Percentiles rank a stretch among this genome's conserved stretches.
These are phyloP conservation scores for Eimeria necatrix DNA, from an alignment of 169 alveolate species.

Conservation along the genomic window DNA sequence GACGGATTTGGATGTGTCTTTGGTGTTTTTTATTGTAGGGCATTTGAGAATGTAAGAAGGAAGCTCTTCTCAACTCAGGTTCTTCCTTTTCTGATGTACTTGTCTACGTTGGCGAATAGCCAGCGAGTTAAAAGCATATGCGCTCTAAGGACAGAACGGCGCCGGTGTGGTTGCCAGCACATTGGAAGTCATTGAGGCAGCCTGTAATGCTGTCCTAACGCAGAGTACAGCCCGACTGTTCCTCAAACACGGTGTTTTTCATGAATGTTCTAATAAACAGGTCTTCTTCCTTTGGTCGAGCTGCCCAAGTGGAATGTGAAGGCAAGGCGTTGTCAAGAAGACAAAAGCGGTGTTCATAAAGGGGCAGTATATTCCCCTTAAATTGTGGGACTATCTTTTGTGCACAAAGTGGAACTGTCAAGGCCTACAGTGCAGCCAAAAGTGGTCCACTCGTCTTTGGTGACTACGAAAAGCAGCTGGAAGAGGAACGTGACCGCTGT, in stretches of 20 bases:
- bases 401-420: neutral
- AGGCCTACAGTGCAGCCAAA: neutral
- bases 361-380: neutral
- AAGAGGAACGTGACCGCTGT: no score
- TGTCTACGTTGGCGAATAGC: constrained; percentile 73
- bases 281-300: neutral
- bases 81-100: constrained; percentile 54
- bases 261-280: neutral
- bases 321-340: neutral
- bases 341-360: constrained; percentile 9
- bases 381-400: neutral
- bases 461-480: no score
- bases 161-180: constrained; percentile 47
- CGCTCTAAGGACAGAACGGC: neutral
- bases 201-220: constrained; percentile 10
- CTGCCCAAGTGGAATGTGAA: constrained; percentile 30
- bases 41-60: constrained; percentile 65
- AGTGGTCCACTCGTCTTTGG: no score
- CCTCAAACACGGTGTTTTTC: constrained; percentile 9
- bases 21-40: constrained; percentile 24
- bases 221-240: neutral
- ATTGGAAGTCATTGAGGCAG: neutral
- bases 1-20: neutral
- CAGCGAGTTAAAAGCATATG: constrained; percentile 51
- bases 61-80: constrained; percentile 68